Evolutionary conservation across 306 rosid genomes (phyloP).

Genomic region (Oemleria cerasiformis): DNA sequence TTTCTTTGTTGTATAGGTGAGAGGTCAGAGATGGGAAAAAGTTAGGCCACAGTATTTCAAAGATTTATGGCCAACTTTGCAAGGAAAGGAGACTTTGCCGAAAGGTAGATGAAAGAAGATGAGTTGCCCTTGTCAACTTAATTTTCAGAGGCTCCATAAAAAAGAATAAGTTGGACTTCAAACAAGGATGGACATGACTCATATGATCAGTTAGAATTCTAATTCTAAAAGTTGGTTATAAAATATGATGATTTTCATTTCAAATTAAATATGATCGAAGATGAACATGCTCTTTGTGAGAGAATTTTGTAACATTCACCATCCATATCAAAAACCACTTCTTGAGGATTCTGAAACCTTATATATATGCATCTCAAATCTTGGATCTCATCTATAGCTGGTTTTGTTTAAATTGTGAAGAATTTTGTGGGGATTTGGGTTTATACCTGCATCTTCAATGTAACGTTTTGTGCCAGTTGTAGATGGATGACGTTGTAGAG

Average conservation of each 20-base stretch:
- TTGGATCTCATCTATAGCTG: not conserved
- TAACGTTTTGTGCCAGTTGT: not conserved
- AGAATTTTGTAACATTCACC: not conserved
- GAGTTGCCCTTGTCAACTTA: not conserved
- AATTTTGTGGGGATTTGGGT: not conserved
- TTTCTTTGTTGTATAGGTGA: not conserved
- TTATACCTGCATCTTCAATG: not conserved
- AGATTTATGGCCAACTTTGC: not conserved
- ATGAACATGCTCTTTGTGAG: not conserved
- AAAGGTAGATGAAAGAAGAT: not conserved
- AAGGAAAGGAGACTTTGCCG: not conserved
- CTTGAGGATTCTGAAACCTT: not conserved
- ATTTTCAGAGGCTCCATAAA: no score
- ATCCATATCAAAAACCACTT: not conserved
- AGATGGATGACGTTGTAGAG: not conserved
- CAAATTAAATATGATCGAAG: not conserved
- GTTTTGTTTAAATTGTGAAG: not conserved
- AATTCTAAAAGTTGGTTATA: no score
- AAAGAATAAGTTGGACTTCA: not conserved
- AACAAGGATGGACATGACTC: not conserved
- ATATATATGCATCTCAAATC: not conserved
- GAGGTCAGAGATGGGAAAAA: slow-evolving; percentile 1
- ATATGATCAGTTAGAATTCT: no score
- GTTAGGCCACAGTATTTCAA: not conserved
- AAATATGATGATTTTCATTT: not conserved